Base-by-base conservation (phyloP, 2,329 filamentous ascomycete species). In the Cyphellophora europaea region DNA sequence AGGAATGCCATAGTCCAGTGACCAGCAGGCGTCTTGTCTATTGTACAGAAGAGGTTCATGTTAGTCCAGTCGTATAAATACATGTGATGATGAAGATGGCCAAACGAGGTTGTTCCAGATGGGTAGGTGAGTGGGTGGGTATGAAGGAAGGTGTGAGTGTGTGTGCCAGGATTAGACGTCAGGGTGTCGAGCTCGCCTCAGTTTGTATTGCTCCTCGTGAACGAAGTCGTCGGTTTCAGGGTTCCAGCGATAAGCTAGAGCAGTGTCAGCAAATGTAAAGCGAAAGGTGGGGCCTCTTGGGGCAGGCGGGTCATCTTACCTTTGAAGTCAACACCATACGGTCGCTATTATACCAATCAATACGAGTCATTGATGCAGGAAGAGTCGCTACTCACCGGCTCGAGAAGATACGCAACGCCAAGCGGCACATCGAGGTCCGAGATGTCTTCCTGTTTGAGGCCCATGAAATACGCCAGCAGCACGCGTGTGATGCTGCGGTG, bases 261-360 rank as follows among this genome's bases (percentile, higher is more conserved):
- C 8, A 25, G n/a, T 25, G n/a, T 25, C 21, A 25, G 21, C 21
- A 25, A 8, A n/a, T n/a, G n/a, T n/a, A n/a, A n/a, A n/a, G n/a
- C n/a, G n/a, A 8, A 25, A n/a, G n/a, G 21, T 25, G 8, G 21
- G n/a, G 21, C n/a, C n/a, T 25, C 21, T 25, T 8, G n/a, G 8
- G n/a, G n/a, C 8, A 8, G 21, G n/a, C 8, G 21, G 21, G n/a
- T 25, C 21, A 25, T 8, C 21, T 25, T 25, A 25, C 21, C 89
- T 57, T 93, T 89, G 65, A 96, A 95, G 42, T 94, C 89, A 39
- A 95, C 88, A 11, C 91, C 91, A 49, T 98, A 98, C 1, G 91
- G 91, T 69, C 95, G 95, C 45, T 64, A 39, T 36, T 38, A 32
- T 39, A 27, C 19, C 29, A 32, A 18, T 36, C 29, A 32, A 11